Base-by-base conservation (phyloP, 2,329 filamentous ascomycete species). In the Helicocarpus griseus region DNA sequence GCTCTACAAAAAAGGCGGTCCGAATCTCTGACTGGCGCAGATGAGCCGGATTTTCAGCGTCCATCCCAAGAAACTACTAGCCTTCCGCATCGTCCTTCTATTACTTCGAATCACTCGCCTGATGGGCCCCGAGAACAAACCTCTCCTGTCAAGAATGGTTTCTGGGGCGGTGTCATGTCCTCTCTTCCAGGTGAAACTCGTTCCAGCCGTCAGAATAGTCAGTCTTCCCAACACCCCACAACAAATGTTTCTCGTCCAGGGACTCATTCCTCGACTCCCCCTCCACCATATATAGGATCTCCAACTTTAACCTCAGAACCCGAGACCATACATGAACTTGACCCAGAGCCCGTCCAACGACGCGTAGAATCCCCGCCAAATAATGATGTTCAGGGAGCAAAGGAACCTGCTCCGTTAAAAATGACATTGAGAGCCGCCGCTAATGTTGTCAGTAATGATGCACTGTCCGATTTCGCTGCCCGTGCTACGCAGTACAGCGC, bases 401-500 rank as follows among this genome's bases (percentile, higher is more conserved):
- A 41, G 31, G 49, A 51, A 13, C 51, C 54, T 5, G 17, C 36
- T 7, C 41, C 56, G 3, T 60, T 62, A 6, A 69, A 66, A 39
- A 61, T 63, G 33, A 68, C 67, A 28, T 56, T 71, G 44, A 67
- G 65, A 7, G 61, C 62, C 6, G 54, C 67, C 48, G 68, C 70
- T 17, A 67, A 63, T 50, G 69, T 76, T 4, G 71, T 78, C n/a
- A 73, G 73, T 2, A 82, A 86, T 47, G 81, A 83, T 51, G 84
- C 88, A 0, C 75, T 90, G 47, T 69, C 77, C 6, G 79, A 83
- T 11, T 95, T 95, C 63, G 79, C 81, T 3, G 65, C 72, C 5
- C 83, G 89, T 24, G 86, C 87, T 2, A 79, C 77, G 19, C 86
- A 90, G 63, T 78, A 93, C 59, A 83, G 81, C 55, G 82, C 85